Conservation (phyloP, 129 eudicot species). For the Heracleum sosnowskyi region DNA sequence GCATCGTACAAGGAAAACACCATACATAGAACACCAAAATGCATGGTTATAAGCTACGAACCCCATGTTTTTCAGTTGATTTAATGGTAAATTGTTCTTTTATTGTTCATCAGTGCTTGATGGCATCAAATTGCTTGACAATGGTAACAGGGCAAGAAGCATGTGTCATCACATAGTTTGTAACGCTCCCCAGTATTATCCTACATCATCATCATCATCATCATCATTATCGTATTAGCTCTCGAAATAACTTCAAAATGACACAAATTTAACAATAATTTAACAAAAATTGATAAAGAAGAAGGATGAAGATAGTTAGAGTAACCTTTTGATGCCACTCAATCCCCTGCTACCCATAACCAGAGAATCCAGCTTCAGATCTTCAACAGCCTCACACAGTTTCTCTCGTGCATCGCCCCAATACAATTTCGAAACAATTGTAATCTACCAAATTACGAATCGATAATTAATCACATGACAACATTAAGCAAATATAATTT, state of each 20-base stretch:
- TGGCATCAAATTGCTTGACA: conserved; percentile 63
- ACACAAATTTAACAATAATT: no score
- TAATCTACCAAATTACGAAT: conserved; percentile 32
- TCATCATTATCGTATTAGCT: background rate
- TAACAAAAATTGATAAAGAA: background rate
- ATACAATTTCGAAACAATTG: conserved; percentile 55
- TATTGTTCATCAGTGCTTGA: no score
- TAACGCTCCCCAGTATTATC: conserved; percentile 78
- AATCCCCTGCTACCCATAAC: conserved; percentile 95
- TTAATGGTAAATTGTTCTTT: no score
- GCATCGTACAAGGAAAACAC: no score
- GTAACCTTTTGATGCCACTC: conserved; percentile 44
- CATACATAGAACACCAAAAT: no score
- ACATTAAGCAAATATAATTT: background rate
- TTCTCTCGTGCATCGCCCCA: conserved; percentile 99
- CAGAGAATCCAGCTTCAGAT: conserved; percentile 69
- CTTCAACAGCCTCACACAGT: no score
- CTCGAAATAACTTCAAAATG: no score
- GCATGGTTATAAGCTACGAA: no score
- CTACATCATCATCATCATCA: conserved; percentile 30
- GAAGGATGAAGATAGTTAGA: no score
- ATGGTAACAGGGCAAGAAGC: conserved; percentile 82
- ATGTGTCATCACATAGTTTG: conserved; percentile 49
- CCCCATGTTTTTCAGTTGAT: no score
- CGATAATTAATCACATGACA: background rate